Evolutionary conservation across 148 eudicot genomes (phyloP).

Genomic region (Dianthus caryophyllus): DNA sequence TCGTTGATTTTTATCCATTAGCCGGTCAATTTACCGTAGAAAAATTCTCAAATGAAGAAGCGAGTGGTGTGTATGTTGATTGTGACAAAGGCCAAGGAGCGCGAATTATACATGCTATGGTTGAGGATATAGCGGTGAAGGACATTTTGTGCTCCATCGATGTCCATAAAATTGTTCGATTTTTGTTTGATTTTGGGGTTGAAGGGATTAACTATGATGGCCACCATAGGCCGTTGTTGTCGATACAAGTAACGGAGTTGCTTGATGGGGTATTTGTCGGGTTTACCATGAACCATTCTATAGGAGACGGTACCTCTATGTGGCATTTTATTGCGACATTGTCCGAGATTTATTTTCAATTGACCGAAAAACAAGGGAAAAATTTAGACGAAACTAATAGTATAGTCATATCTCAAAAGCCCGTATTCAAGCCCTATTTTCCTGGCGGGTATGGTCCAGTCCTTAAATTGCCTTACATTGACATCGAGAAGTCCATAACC

Average conservation of each 20-base stretch:
- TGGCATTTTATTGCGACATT: conserved; percentile 9
- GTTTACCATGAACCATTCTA: conserved; percentile 4
- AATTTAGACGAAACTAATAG: too few relatives aligned
- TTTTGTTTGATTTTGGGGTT: conserved; percentile 26
- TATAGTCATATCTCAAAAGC: not conserved
- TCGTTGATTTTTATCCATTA: conserved; percentile 1
- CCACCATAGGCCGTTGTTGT: conserved; percentile 34
- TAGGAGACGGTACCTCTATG: conserved; percentile 11
- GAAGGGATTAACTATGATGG: conserved; percentile 35
- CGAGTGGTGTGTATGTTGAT: conserved; percentile 5
- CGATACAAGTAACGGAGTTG: conserved; percentile 32
- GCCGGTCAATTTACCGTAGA: not conserved
- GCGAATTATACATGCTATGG: conserved; percentile 35
- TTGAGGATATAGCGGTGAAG: conserved; percentile 17
- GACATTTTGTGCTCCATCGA: conserved; percentile 23
- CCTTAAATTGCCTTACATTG: conserved; percentile 12
- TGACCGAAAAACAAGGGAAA: too few relatives aligned
- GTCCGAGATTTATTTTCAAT: conserved; percentile 7
- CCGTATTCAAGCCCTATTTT: not conserved
- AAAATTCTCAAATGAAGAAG: not conserved
- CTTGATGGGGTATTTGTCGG: not conserved
- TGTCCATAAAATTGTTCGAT: conserved; percentile 2
- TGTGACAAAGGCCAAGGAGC: conserved; percentile 45
- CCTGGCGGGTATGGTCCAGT: not conserved
- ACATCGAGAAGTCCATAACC: not conserved